A percentile compares a stretch with the other conserved stretches of the same genome.
Evolutionary conservation across 2,329 filamentous ascomycete genomes (phyloP).

Genomic region (Talaromyces amestolkiae): DNA sequence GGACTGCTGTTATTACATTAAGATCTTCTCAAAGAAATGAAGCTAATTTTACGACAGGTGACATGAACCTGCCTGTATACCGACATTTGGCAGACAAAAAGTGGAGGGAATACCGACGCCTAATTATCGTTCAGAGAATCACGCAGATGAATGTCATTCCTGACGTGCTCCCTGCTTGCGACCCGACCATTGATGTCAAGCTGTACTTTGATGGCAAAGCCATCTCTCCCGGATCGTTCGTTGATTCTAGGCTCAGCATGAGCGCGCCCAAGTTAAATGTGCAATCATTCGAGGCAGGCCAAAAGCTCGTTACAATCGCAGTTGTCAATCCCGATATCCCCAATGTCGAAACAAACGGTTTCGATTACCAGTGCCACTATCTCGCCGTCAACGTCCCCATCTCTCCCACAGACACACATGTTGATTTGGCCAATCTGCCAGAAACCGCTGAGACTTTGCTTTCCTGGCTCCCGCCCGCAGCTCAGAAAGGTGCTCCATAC

Average conservation of each 20-base stretch:
- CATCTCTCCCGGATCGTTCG: slow-evolving; percentile 72
- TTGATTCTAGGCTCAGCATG: slow-evolving; percentile 73
- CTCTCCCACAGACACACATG: slow-evolving; percentile 57
- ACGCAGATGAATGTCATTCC: slow-evolving; percentile 82
- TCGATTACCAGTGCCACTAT: slow-evolving; percentile 81
- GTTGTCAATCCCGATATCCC: slow-evolving; percentile 92
- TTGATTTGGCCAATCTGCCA: slow-evolving; percentile 64
- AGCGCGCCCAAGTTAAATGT: slow-evolving; percentile 71
- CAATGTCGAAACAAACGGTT: slow-evolving; percentile 69
- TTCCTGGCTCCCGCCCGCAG: slow-evolving; percentile 81
- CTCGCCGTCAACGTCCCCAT: slow-evolving; percentile 73
- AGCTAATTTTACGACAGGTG: slow-evolving; percentile 57
- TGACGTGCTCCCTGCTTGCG: slow-evolving; percentile 77
- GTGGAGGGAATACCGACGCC: slow-evolving; percentile 80
- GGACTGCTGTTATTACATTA: no score
- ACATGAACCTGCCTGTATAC: slow-evolving; percentile 97
- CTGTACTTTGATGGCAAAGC: slow-evolving; percentile 72
- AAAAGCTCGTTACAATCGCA: slow-evolving; percentile 77
- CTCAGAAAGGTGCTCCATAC: slow-evolving; percentile 87
- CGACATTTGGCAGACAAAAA: slow-evolving; percentile 81
- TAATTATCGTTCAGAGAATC: slow-evolving; percentile 79
- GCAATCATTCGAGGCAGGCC: slow-evolving; percentile 78
- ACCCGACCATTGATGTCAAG: slow-evolving; percentile 75
- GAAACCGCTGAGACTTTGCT: slow-evolving; percentile 64
- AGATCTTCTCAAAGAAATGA: no score